A percentile compares a stretch with the other conserved stretches of the same genome.
Conservation (phyloP, 371 early-diverging fungal genomes). For the Mucor racemosus region DNA sequence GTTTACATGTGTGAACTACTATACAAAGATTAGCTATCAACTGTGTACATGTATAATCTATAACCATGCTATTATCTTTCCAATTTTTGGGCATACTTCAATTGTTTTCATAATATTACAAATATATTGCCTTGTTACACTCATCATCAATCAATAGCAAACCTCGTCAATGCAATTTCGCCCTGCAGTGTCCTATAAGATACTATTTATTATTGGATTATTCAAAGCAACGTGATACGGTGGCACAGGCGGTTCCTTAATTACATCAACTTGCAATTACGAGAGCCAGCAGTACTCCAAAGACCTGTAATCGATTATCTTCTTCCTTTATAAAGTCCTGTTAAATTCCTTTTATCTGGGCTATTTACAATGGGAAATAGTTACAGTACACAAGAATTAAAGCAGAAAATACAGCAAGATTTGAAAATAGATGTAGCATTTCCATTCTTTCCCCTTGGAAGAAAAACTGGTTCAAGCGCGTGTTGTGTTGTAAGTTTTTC, state of each 20-base stretch:
- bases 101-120: too few relatives aligned
- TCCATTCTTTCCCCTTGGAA: constrained; percentile 62
- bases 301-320: background rate
- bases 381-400: constrained; percentile 44
- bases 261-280: background rate
- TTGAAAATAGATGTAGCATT: constrained; percentile 66
- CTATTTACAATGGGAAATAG: constrained; percentile 39
- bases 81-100: too few relatives aligned
- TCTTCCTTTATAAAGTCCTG: background rate
- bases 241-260: background rate
- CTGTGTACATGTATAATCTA: too few relatives aligned
- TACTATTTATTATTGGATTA: too few relatives aligned
- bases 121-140: too few relatives aligned
- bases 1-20: too few relatives aligned
- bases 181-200: too few relatives aligned
- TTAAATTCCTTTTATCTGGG: background rate
- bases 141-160: too few relatives aligned
- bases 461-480: constrained; percentile 56
- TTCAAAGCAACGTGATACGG: background rate
- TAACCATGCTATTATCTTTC: too few relatives aligned
- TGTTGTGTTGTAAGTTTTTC: constrained; percentile 63
- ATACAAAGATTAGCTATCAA: too few relatives aligned
- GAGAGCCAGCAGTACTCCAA: background rate
- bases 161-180: too few relatives aligned
- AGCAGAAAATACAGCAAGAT: constrained; percentile 52